These are phyloP conservation scores for Didymella lethalis DNA, from an alignment of 2,329 filamentous ascomycete genomes.

Conservation along the genomic window DNA sequence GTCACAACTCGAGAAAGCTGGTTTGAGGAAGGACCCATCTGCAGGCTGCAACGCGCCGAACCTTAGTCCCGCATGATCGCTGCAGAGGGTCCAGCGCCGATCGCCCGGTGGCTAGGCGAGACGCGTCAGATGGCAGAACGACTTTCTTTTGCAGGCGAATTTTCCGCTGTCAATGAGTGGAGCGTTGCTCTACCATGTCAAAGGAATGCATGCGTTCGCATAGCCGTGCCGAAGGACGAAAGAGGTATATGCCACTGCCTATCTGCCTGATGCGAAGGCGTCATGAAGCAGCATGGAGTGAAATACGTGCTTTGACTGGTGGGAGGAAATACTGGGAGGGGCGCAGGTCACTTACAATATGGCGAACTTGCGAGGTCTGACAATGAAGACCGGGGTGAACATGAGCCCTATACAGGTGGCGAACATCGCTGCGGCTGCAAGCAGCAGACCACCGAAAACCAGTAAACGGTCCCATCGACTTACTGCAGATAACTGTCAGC, in stretches of 20 bases:
- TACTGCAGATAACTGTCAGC: slow-evolving; percentile 66
- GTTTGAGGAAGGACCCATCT: slow-evolving; percentile 41
- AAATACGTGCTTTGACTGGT: slow-evolving; percentile 28
- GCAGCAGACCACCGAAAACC: slow-evolving; percentile 70
- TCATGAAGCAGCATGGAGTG: slow-evolving; percentile 27
- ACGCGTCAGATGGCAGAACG: slow-evolving; percentile 30
- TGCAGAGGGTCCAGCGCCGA: slow-evolving; percentile 44
- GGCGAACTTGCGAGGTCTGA: slow-evolving; percentile 91
- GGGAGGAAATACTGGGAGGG: slow-evolving; percentile 22
- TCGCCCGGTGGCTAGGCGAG: slow-evolving; percentile 48
- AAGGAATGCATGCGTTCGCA: slow-evolving; percentile 42
- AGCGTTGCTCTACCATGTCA: slow-evolving; percentile 15
- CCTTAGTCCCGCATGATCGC: slow-evolving; percentile 54
- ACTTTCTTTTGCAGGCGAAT: slow-evolving; percentile 5
- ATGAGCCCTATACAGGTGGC: slow-evolving; percentile 91
- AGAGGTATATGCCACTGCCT: slow-evolving; percentile 39
- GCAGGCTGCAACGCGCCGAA: slow-evolving; percentile 49
- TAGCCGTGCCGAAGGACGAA: slow-evolving; percentile 38
- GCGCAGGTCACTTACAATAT: slow-evolving; percentile 78
- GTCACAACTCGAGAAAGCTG: slow-evolving; percentile 39
- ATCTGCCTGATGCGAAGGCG: slow-evolving; percentile 33
- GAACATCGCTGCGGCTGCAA: slow-evolving; percentile 79
- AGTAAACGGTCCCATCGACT: slow-evolving; percentile 96
- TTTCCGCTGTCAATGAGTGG: slow-evolving; percentile 17
- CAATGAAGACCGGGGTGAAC: slow-evolving; percentile 72